A percentile compares a stretch with the other conserved stretches of the same genome.
Conservation (phyloP, 257 asterid genomes). For the Phtheirospermum japonicum region DNA sequence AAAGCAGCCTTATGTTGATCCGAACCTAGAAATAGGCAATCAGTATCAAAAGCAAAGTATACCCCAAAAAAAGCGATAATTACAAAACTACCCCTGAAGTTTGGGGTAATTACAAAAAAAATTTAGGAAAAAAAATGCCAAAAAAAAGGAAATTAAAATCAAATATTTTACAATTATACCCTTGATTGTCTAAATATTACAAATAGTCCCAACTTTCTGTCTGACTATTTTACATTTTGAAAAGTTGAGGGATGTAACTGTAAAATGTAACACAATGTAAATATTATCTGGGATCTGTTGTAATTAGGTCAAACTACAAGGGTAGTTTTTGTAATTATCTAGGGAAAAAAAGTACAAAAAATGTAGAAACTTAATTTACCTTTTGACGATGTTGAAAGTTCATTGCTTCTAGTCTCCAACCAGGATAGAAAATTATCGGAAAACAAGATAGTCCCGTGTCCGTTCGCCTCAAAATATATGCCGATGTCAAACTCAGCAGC, state of each 20-base stretch:
- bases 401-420: constrained; percentile 54
- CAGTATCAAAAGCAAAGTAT: constrained; percentile 10
- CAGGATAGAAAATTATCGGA: constrained; percentile 53
- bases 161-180: not conserved
- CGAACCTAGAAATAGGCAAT: constrained; percentile 50
- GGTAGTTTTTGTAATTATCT: not conserved
- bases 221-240: too few relatives aligned
- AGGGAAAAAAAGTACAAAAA: constrained; percentile 19
- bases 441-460: constrained; percentile 94
- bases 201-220: too few relatives aligned
- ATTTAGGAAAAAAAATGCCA: too few relatives aligned
- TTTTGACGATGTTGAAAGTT: constrained; percentile 53
- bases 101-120: too few relatives aligned
- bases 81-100: too few relatives aligned
- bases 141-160: too few relatives aligned
- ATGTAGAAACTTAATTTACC: constrained; percentile 32
- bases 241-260: too few relatives aligned
- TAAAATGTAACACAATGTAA: too few relatives aligned
- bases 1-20: constrained; percentile 69
- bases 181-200: not conserved
- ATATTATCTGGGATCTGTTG: too few relatives aligned
- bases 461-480: constrained; percentile 94
- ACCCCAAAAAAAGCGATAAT: not conserved
- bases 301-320: not conserved
- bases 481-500: constrained; percentile 92